Percentiles rank a stretch among this genome's conserved stretches.
Conservation (phyloP, 202 grass and related monocot species). For the Zizania palustris region DNA sequence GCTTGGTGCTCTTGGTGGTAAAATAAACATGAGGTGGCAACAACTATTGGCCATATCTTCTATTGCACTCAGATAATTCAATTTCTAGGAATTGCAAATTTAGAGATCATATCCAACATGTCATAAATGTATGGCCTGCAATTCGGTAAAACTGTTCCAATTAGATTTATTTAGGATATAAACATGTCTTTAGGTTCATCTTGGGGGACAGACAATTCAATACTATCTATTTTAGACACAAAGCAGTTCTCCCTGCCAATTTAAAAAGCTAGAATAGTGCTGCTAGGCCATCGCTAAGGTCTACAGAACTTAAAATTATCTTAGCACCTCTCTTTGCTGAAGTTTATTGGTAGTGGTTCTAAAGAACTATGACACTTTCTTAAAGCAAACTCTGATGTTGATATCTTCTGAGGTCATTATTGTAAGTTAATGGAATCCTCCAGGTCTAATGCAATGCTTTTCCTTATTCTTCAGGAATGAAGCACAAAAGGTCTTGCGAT, state of each 20-base stretch:
- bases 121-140: conserved; percentile 27
- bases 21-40: background rate
- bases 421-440: conserved; percentile 18
- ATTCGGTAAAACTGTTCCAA: conserved; percentile 19
- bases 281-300: conserved; percentile 13
- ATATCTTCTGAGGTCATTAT: conserved; percentile 34
- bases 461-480: conserved; percentile 47
- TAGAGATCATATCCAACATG: background rate
- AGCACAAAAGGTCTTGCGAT: conserved; percentile 38
- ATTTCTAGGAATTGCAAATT: conserved; percentile 33
- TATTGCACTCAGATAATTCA: background rate
- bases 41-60: background rate
- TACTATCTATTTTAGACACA: background rate
- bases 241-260: background rate
- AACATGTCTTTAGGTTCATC: background rate
- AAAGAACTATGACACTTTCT: conserved; percentile 38
- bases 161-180: conserved; percentile 12
- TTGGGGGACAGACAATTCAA: background rate
- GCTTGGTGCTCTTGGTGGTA: background rate
- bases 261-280: conserved; percentile 4
- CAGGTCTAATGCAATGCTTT: conserved; percentile 25
- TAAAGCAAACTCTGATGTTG: conserved; percentile 53
- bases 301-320: conserved; percentile 19
- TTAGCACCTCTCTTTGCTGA: conserved; percentile 4
- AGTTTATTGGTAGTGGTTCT: conserved; percentile 44